Conservation (phyloP, 2,329 filamentous ascomycete genomes). For the Pezicula carpinea region DNA sequence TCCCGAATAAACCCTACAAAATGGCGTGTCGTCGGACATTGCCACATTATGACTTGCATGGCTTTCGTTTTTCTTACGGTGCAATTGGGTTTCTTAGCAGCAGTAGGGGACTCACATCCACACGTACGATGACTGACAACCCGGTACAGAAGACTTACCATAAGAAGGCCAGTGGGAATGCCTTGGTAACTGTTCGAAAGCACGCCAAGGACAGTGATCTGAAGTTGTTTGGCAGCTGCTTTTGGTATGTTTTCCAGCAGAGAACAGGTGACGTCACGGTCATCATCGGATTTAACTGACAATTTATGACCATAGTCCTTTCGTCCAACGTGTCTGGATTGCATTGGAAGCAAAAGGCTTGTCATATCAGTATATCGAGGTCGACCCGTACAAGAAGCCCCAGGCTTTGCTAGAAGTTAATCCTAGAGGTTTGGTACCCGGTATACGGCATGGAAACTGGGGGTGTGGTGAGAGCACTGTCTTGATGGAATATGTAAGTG, state of each 20-base stretch:
- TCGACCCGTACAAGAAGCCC: slow-evolving; percentile 74
- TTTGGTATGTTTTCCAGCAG: slow-evolving; percentile 56
- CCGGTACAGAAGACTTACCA: slow-evolving; percentile 60
- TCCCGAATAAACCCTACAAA: no score
- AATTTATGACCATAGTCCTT: slow-evolving; percentile 46
- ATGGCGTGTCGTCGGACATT: no score
- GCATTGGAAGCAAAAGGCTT: slow-evolving; percentile 75
- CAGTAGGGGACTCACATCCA: no score
- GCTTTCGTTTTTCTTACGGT: no score
- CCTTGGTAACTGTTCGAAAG: slow-evolving; percentile 62
- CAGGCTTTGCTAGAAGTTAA: slow-evolving; percentile 70
- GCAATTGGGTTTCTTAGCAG: no score
- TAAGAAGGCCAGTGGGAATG: slow-evolving; percentile 68
- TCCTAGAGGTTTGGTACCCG: slow-evolving; percentile 70
- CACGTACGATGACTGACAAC: slow-evolving; percentile 26
- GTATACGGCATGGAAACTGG: slow-evolving; percentile 74
- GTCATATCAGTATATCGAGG: slow-evolving; percentile 80
- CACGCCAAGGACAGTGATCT: slow-evolving; percentile 67
- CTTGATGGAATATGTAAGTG: slow-evolving; percentile 74
- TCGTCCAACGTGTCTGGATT: slow-evolving; percentile 87
- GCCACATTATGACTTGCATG: no score
- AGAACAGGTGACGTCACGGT: slow-evolving; percentile 10
- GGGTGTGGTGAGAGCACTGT: slow-evolving; percentile 77
- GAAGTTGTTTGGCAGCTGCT: slow-evolving; percentile 78
- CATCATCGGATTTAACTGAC: slow-evolving; percentile 7